Percentiles rank a stretch among this genome's conserved stretches.
Conservation (phyloP, 169 alveolate genomes). For the Besnoitia besnoiti region DNA sequence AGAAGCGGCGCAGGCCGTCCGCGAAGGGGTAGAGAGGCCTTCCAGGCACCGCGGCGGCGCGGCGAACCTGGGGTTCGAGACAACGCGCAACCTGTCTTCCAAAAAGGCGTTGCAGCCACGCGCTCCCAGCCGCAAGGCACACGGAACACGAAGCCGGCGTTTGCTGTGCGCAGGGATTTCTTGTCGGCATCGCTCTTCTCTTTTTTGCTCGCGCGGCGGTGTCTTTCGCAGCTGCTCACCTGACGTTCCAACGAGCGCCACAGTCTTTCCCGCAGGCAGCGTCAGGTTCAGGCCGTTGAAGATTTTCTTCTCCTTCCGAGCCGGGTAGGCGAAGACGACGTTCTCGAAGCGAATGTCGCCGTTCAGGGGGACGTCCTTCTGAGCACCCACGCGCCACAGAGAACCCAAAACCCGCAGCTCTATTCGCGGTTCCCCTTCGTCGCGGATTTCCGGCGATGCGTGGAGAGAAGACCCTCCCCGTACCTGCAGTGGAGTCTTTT, state of each 20-base stretch:
- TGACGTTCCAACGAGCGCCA: conserved; percentile 48
- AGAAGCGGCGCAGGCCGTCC: too few relatives aligned
- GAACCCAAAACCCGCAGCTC: not conserved
- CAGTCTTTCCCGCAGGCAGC: conserved; percentile 39
- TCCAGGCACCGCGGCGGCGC: too few relatives aligned
- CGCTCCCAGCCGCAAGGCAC: too few relatives aligned
- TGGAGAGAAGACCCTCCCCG: not conserved
- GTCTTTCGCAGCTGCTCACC: conserved; percentile 29
- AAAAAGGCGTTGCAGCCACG: too few relatives aligned
- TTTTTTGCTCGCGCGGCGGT: too few relatives aligned
- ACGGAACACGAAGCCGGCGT: too few relatives aligned
- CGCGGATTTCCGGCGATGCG: not conserved
- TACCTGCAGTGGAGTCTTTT: not conserved
- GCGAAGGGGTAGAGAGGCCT: too few relatives aligned
- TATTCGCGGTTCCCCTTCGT: not conserved
- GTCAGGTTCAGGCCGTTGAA: conserved; percentile 32
- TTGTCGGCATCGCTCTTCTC: too few relatives aligned
- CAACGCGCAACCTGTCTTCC: too few relatives aligned
- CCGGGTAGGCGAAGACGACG: conserved; percentile 52
- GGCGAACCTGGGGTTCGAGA: too few relatives aligned
- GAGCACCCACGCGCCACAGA: not conserved
- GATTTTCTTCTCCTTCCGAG: conserved; percentile 26
- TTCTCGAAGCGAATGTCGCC: conserved; percentile 35
- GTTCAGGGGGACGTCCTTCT: conserved; percentile 22
- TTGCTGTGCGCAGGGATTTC: too few relatives aligned